Conservation (phyloP, 208 protist species). For the Trypanosoma lewisi region DNA sequence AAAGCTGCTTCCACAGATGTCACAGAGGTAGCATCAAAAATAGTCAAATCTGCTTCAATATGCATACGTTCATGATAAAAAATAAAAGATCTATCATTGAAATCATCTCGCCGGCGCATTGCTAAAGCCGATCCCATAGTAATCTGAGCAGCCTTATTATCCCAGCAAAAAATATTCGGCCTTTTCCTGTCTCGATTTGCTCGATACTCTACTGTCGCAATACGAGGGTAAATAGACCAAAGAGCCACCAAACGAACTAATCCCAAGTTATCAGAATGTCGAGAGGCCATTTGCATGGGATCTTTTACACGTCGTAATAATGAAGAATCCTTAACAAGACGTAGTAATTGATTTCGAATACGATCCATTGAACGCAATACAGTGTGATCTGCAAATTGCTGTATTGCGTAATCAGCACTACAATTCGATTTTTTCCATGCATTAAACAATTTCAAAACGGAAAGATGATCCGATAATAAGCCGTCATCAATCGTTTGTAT, state of each 20-base stretch:
- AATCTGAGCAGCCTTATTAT: slow-evolving; percentile 69
- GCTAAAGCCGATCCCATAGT: slow-evolving; percentile 49
- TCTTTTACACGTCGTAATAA: slow-evolving; percentile 51
- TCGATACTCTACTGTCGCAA: slow-evolving; percentile 76
- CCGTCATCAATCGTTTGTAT: slow-evolving; percentile 55
- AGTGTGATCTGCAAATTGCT: slow-evolving; percentile 72
- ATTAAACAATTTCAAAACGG: slow-evolving; percentile 57
- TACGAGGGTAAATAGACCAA: slow-evolving; percentile 76
- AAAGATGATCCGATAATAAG: slow-evolving; percentile 77
- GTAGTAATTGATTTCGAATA: slow-evolving; percentile 75
- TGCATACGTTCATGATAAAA: slow-evolving; percentile 83
- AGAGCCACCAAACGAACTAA: slow-evolving; percentile 73
- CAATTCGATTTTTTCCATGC: slow-evolving; percentile 68
- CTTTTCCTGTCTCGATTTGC: slow-evolving; percentile 41
- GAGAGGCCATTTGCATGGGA: slow-evolving; percentile 41
- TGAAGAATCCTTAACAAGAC: slow-evolving; percentile 62
- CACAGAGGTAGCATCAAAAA: slow-evolving; percentile 73
- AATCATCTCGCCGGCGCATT: slow-evolving; percentile 43
- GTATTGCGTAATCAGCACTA: slow-evolving; percentile 50
- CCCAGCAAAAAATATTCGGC: slow-evolving; percentile 75
- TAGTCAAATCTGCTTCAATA: slow-evolving; percentile 65
- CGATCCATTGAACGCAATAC: slow-evolving; percentile 77
- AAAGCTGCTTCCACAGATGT: slow-evolving; percentile 69
- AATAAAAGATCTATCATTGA: slow-evolving; percentile 50
- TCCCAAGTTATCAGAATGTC: slow-evolving; percentile 67